Percentiles rank a stretch among this genome's conserved stretches.
phyloP scores from a whole-genome alignment of 306 rosid genomes.

The Biancaea sappan region DNA sequence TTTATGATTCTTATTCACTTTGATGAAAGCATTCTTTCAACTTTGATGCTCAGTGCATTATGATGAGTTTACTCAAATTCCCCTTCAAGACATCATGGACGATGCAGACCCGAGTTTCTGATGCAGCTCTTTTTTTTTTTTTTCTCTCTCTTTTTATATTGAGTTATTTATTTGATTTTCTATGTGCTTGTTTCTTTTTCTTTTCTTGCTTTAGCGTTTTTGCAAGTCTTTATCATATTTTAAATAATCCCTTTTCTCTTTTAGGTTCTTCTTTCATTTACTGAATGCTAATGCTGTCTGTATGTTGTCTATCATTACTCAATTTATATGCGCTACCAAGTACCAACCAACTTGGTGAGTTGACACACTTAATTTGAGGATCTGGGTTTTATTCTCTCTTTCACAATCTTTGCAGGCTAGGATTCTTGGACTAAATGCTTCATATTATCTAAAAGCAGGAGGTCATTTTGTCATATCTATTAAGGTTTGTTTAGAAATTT shows the following conservation, averaged over 20 bases:
- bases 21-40: background rate
- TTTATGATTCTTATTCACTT: background rate
- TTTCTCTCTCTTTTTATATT: background rate
- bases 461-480: conserved; percentile 92
- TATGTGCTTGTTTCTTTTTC: too few relatives aligned
- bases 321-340: background rate
- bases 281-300: background rate
- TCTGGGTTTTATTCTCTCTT: background rate
- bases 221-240: background rate
- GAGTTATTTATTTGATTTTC: conserved; percentile 51
- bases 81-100: conserved; percentile 64
- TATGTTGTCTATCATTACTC: background rate
- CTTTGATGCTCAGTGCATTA: conserved; percentile 18
- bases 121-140: conserved; percentile 29
- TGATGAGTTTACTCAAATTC: conserved; percentile 72
- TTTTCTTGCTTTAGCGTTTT: background rate
- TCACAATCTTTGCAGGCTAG: conserved; percentile 75
- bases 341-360: background rate
- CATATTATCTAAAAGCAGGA: conserved; percentile 82
- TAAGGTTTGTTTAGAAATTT: conserved; percentile 53
- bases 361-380: background rate
- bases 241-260: too few relatives aligned
- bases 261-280: too few relatives aligned
- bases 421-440: conserved; percentile 87
- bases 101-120: conserved; percentile 78